A percentile compares a stretch with the other conserved stretches of the same genome.
These are phyloP conservation scores for Ailanthus altissimus DNA, from an alignment of 345 rosid genomes.

Conservation along the genomic window DNA sequence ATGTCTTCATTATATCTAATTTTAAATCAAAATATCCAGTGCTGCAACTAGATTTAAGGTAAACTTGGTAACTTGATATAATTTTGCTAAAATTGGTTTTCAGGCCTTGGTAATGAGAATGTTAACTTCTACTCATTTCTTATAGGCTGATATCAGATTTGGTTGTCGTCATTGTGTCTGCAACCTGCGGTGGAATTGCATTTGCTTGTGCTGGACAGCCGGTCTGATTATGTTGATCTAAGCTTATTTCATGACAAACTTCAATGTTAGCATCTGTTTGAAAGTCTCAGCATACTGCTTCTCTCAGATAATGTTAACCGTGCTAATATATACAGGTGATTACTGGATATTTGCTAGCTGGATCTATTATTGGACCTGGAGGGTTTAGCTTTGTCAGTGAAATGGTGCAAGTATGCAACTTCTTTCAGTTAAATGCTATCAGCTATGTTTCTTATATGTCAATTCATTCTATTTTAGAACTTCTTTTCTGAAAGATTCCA, in stretches of 20 bases:
- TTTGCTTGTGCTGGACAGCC: conserved; percentile 68
- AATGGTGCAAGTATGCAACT: conserved; percentile 89
- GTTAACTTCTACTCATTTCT: neutral
- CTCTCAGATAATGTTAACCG: conserved; percentile 19
- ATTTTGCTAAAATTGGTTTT: neutral
- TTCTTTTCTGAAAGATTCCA: neutral
- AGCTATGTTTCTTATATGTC: conserved; percentile 17
- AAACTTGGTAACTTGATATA: conserved; percentile 3
- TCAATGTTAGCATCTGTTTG: conserved; percentile 9
- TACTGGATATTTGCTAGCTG: conserved; percentile 91
- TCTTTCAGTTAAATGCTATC: conserved; percentile 2
- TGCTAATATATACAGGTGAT: conserved; percentile 62
- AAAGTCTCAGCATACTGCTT: conserved; percentile 8
- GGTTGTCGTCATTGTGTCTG: conserved; percentile 58
- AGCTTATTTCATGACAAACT: conserved; percentile 11
- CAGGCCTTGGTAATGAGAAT: neutral
- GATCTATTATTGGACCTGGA: conserved; percentile 92
- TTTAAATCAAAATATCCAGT: conserved; percentile 61
- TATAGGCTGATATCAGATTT: conserved; percentile 60
- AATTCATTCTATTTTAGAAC: neutral
- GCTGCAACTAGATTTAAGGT: conserved; percentile 57
- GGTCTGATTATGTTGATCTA: conserved; percentile 34
- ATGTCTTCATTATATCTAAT: conserved; percentile 59
- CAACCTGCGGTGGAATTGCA: conserved; percentile 66
- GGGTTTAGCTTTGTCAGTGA: conserved; percentile 93